These are phyloP conservation scores for Hirschfeldia incana DNA, from an alignment of 345 rosid species.

Conservation along the genomic window DNA sequence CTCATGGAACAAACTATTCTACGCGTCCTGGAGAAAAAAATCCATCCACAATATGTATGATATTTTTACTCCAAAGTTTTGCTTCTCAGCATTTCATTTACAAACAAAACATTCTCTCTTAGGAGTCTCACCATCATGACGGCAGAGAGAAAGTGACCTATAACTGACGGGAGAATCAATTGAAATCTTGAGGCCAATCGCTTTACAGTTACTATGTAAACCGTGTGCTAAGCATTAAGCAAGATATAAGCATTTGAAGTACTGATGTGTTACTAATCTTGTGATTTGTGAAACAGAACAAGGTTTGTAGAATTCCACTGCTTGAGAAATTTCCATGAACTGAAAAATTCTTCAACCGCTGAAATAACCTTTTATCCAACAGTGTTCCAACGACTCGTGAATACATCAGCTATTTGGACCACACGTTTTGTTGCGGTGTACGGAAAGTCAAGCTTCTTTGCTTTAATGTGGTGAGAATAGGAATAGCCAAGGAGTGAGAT, in stretches of 20 bases:
- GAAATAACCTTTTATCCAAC: neutral
- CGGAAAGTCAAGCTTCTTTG: neutral
- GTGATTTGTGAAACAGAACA: too few relatives aligned
- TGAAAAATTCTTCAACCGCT: neutral
- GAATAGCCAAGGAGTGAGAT: neutral
- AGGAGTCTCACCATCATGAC: too few relatives aligned
- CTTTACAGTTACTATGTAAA: too few relatives aligned
- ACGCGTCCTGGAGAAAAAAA: conserved; percentile 20
- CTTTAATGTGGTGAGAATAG: neutral
- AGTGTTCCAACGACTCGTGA: neutral
- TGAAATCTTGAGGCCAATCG: too few relatives aligned
- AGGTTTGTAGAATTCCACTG: neutral
- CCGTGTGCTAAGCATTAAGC: too few relatives aligned
- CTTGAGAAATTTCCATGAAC: neutral
- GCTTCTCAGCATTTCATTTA: neutral
- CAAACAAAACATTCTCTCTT: neutral
- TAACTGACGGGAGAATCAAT: neutral
- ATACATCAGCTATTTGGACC: neutral
- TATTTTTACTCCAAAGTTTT: conserved; percentile 16
- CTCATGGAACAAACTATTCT: conserved; percentile 22
- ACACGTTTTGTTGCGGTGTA: neutral
- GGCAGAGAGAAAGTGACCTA: neutral
- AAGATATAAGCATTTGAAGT: too few relatives aligned
- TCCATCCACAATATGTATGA: conserved; percentile 22
- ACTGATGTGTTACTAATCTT: too few relatives aligned